A percentile compares a stretch with the other conserved stretches of the same genome.
These are phyloP conservation scores for Apodospora peruviana DNA, from an alignment of 495 filamentous ascomycete species.

Conservation along the genomic window DNA sequence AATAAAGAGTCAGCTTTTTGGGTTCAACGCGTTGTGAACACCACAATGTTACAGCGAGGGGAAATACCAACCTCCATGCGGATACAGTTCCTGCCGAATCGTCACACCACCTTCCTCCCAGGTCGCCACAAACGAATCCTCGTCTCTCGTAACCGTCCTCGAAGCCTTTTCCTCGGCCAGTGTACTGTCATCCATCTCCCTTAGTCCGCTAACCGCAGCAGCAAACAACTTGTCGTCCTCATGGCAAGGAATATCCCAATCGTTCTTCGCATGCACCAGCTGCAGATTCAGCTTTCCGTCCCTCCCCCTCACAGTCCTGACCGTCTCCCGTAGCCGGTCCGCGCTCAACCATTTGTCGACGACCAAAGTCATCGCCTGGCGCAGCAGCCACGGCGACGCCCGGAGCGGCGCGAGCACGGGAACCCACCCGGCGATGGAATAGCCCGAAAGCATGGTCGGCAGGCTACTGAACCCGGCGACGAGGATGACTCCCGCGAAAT, in stretches of 20 bases:
- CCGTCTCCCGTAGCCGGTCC: constrained; percentile 36
- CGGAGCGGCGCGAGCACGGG: constrained; percentile 72
- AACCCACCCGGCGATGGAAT: constrained; percentile 64
- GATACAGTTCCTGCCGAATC: constrained; percentile 48
- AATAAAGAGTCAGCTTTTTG: constrained; percentile 10
- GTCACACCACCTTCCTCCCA: constrained; percentile 35
- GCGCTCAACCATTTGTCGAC: constrained; percentile 51
- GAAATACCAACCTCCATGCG: constrained; percentile 50
- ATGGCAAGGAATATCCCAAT: constrained; percentile 67
- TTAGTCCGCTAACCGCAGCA: constrained; percentile 49
- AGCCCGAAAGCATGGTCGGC: constrained; percentile 57
- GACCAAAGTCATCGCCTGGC: constrained; percentile 32
- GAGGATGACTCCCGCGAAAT: constrained; percentile 68
- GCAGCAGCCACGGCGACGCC: constrained; percentile 37
- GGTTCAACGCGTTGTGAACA: no score
- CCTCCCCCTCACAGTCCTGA: constrained; percentile 38
- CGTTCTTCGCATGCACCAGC: constrained; percentile 71
- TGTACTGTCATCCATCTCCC: constrained; percentile 24
- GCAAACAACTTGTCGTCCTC: constrained; percentile 53
- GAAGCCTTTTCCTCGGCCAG: constrained; percentile 36
- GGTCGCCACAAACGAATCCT: constrained; percentile 35
- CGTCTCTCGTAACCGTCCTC: constrained; percentile 30
- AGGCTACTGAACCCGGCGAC: constrained; percentile 75
- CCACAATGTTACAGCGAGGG: no score
- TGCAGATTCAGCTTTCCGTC: constrained; percentile 51